A percentile compares a stretch with the other conserved stretches of the same genome.
Conservation (phyloP, 1,139 yeast species). For the Casaregolazyma lundiana region DNA sequence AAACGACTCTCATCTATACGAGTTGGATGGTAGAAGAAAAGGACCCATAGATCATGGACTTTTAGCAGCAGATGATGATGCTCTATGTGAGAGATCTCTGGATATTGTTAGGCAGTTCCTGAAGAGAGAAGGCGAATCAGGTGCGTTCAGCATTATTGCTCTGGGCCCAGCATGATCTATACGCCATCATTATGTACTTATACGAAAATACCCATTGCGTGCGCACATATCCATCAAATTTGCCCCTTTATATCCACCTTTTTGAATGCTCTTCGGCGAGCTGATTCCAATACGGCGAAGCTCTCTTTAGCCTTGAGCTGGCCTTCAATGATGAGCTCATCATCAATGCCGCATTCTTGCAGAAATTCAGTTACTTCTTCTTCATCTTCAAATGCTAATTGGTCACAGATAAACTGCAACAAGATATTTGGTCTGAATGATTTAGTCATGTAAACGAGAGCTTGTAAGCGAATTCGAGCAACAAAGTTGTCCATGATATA, state of each 20-base stretch:
- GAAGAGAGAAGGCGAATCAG: slow-evolving; percentile 35
- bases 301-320: slow-evolving; percentile 39
- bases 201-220: too few species aligned
- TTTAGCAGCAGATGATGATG: slow-evolving; percentile 42
- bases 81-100: slow-evolving; percentile 49
- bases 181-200: background rate
- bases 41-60: slow-evolving; percentile 70
- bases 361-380: slow-evolving; percentile 42
- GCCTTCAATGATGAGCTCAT: slow-evolving; percentile 30
- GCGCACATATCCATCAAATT: too few species aligned
- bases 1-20: slow-evolving; percentile 47
- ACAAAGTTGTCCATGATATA: slow-evolving; percentile 46
- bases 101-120: slow-evolving; percentile 63
- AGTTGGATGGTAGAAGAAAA: slow-evolving; percentile 80
- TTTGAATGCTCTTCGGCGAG: slow-evolving; percentile 44
- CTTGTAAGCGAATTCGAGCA: slow-evolving; percentile 54
- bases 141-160: slow-evolving; percentile 36
- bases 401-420: slow-evolving; percentile 41
- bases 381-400: slow-evolving; percentile 44
- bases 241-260: slow-evolving; percentile 94
- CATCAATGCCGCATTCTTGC: slow-evolving; percentile 37
- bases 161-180: slow-evolving; percentile 21
- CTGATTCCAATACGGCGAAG: slow-evolving; percentile 42
- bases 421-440: slow-evolving; percentile 54
- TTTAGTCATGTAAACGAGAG: slow-evolving; percentile 54